A percentile compares a stretch with the other conserved stretches of the same genome.
Conservation (phyloP, 2,329 filamentous ascomycete species). For the Paraconiothyrium brasiliense region DNA sequence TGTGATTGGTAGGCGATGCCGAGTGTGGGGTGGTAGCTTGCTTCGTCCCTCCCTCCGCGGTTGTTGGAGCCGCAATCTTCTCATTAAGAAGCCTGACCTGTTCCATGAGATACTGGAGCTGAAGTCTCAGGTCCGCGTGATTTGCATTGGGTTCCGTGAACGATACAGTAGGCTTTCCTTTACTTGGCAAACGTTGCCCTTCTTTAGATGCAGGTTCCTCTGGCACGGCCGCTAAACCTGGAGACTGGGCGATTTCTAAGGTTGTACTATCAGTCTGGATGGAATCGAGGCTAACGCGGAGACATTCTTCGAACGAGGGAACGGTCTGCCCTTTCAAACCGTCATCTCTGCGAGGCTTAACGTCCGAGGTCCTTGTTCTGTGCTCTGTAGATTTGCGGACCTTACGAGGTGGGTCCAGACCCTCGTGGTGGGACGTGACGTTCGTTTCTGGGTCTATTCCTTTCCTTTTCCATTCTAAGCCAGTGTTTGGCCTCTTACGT, state of each 20-base stretch:
- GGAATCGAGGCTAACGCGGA: background rate
- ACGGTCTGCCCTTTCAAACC: background rate
- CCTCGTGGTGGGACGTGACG: background rate
- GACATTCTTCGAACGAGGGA: background rate
- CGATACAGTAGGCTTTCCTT: background rate
- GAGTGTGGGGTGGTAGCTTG: background rate
- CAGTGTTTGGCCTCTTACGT: background rate
- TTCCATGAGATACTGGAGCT: slow-evolving; percentile 27
- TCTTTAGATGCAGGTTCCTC: background rate
- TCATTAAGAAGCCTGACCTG: slow-evolving; percentile 27
- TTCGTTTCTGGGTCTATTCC: background rate
- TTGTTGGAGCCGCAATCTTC: background rate
- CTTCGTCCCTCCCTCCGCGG: background rate
- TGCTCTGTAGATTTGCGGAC: background rate
- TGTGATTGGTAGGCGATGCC: no score
- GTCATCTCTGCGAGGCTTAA: background rate
- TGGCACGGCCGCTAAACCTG: background rate
- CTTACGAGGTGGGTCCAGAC: background rate
- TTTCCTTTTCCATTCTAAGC: background rate
- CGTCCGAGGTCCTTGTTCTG: background rate
- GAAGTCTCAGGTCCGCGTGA: slow-evolving; percentile 16
- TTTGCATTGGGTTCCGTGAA: background rate
- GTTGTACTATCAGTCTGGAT: background rate
- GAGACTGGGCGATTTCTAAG: background rate
- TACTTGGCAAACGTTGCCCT: background rate